Conservation (phyloP, 108 stramenopile genomes). For the Pelagomonas calceolata region DNA sequence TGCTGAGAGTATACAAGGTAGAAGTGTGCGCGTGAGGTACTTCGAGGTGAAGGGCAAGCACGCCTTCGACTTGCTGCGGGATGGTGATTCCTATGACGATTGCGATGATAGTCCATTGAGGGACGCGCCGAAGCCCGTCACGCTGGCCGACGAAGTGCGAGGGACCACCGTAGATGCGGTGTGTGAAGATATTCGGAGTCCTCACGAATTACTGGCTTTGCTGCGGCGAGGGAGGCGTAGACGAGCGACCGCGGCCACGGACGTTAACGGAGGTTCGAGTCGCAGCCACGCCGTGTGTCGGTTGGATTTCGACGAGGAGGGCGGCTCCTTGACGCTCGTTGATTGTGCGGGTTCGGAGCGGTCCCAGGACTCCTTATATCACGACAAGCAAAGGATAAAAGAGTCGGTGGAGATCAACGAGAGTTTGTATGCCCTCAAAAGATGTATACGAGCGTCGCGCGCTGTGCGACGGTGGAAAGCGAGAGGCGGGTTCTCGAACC, state of each 20-base stretch:
- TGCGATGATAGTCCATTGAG: conserved; percentile 22
- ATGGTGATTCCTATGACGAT: conserved; percentile 35
- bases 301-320: conserved; percentile 19
- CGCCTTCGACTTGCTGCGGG: conserved; percentile 36
- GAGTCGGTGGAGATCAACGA: conserved; percentile 68
- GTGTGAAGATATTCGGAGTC: not conserved
- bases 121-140: not conserved
- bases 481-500: not conserved
- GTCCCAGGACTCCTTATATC: conserved; percentile 47
- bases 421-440: conserved; percentile 55
- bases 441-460: conserved; percentile 50
- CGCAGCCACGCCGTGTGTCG: conserved; percentile 43
- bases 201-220: conserved; percentile 25
- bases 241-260: conserved; percentile 49
- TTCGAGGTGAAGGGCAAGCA: conserved; percentile 47
- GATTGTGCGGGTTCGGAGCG: conserved; percentile 69
- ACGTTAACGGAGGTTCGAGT: conserved; percentile 40
- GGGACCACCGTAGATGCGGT: not conserved
- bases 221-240: conserved; percentile 31
- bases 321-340: conserved; percentile 48
- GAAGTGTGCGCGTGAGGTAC: conserved; percentile 29
- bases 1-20: conserved; percentile 26
- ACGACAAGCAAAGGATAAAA: conserved; percentile 35
- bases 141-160: not conserved
- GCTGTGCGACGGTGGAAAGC: conserved; percentile 10